These are phyloP conservation scores for Mitragyna speciosa DNA, from an alignment of 257 asterid genomes.

Conservation along the genomic window DNA sequence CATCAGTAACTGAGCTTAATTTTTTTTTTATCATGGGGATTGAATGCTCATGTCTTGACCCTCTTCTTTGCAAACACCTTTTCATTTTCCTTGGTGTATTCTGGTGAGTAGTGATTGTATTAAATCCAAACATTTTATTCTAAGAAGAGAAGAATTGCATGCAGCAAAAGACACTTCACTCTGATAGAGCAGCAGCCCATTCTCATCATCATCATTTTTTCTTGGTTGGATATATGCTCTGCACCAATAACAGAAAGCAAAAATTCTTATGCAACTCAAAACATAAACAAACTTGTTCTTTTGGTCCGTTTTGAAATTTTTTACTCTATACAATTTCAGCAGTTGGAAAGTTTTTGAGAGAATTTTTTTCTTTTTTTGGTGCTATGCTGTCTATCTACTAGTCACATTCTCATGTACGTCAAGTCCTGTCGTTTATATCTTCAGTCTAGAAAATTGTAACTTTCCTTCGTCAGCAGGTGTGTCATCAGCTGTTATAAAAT, in stretches of 20 bases:
- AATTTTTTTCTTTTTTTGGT: background rate
- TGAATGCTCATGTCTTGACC: background rate
- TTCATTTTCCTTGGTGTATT: conserved; percentile 5
- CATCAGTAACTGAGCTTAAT: background rate
- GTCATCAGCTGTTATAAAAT: background rate
- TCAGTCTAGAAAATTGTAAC: background rate
- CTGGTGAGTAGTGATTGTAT: background rate
- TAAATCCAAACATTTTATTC: background rate
- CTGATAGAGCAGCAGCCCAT: conserved; percentile 1
- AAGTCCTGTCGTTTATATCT: background rate
- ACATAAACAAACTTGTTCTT: background rate
- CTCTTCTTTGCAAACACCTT: background rate
- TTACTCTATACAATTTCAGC: background rate
- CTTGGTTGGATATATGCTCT: background rate
- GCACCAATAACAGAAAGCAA: background rate
- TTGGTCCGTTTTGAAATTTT: background rate
- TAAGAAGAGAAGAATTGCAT: conserved; percentile 3
- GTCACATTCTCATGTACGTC: background rate
- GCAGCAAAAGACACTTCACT: background rate
- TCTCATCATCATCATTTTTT: background rate
- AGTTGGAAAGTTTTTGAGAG: background rate
- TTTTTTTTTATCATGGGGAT: background rate
- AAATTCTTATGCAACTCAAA: background rate
- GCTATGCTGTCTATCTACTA: background rate
- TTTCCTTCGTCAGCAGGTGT: background rate